Conservation (phyloP, 805 yeast species). For the Starmera quercuum region DNA sequence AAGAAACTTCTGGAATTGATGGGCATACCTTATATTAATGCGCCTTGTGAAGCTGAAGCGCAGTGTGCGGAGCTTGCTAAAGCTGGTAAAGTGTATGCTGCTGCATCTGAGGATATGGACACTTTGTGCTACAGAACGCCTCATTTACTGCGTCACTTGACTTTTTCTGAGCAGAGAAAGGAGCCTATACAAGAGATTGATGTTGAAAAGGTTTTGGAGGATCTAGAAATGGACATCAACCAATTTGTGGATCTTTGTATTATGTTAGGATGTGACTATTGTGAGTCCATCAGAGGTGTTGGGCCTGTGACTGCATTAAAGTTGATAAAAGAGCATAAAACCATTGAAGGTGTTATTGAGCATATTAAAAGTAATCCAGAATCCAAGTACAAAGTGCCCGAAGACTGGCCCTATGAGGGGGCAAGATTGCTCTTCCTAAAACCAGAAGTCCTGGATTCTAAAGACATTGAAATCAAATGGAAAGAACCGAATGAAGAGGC, state of each 20-base stretch:
- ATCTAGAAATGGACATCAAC: slow-evolving; percentile 61
- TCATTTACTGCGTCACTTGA: slow-evolving; percentile 74
- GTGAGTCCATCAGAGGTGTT: slow-evolving; percentile 90
- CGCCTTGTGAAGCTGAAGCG: slow-evolving; percentile 98
- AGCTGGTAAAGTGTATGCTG: slow-evolving; percentile 89
- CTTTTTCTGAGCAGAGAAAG: slow-evolving; percentile 90
- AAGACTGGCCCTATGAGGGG: slow-evolving; percentile 87
- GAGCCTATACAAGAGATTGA: slow-evolving; percentile 84
- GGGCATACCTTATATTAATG: slow-evolving; percentile 93
- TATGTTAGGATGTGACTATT: slow-evolving; percentile 92
- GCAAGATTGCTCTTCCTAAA: slow-evolving; percentile 77
- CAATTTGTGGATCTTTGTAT: slow-evolving; percentile 91
- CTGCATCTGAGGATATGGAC: slow-evolving; percentile 99
- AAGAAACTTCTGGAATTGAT: slow-evolving; percentile 69
- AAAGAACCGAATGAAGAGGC: slow-evolving; percentile 81
- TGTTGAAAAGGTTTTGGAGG: slow-evolving; percentile 60
- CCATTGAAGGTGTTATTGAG: slow-evolving; percentile 72
- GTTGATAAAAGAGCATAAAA: slow-evolving; percentile 76
- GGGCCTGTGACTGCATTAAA: slow-evolving; percentile 95
- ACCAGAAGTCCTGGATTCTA: slow-evolving; percentile 70
- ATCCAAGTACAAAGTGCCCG: slow-evolving; percentile 81
- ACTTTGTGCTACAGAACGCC: slow-evolving; percentile 91
- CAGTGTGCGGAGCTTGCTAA: slow-evolving; percentile 93
- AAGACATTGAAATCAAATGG: slow-evolving; percentile 74
- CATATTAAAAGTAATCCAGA: slow-evolving; percentile 40